phyloP scores from a whole-genome alignment of 164 flowering plant genomes.

The Umbellularia californica region DNA sequence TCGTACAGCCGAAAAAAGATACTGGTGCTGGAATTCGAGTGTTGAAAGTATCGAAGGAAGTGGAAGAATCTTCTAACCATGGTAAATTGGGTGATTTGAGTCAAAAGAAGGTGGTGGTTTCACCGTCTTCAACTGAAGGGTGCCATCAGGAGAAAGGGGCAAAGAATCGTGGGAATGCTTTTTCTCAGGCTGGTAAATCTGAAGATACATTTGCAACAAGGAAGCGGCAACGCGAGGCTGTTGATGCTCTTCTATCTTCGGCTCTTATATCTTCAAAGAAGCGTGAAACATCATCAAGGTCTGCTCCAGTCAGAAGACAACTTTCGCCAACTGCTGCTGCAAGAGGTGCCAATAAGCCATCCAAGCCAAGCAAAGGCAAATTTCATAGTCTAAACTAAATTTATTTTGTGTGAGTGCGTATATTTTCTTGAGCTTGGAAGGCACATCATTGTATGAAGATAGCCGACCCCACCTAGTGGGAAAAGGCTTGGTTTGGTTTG shows the following conservation, averaged over 20 bases:
- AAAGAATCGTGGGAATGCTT: slow-evolving; percentile 14
- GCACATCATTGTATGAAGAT: not conserved
- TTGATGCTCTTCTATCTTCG: slow-evolving; percentile 77
- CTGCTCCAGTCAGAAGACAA: slow-evolving; percentile 35
- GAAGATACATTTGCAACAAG: slow-evolving; percentile 41
- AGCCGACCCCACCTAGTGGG: too few relatives aligned
- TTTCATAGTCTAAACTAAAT: not conserved
- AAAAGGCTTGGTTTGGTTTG: too few relatives aligned
- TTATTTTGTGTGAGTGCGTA: not conserved
- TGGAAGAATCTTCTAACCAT: slow-evolving; percentile 12
- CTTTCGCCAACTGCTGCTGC: slow-evolving; percentile 25
- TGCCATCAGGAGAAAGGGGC: slow-evolving; percentile 14
- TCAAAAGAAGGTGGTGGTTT: slow-evolving; percentile 14
- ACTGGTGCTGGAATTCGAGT: slow-evolving; percentile 12
- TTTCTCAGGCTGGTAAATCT: slow-evolving; percentile 19
- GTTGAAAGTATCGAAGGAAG: slow-evolving; percentile 5
- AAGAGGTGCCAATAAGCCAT: slow-evolving; percentile 28
- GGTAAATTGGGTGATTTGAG: slow-evolving; percentile 9
- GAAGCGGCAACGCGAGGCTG: slow-evolving; percentile 78
- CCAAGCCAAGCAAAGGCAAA: slow-evolving; percentile 45
- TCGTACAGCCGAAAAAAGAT: slow-evolving; percentile 10
- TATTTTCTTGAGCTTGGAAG: not conserved
- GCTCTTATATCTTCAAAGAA: slow-evolving; percentile 75
- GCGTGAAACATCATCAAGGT: slow-evolving; percentile 34
- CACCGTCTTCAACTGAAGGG: slow-evolving; percentile 19